These are phyloP conservation scores for Blastobotrys persicus DNA, from an alignment of 1,139 yeast genomes.

Conservation along the genomic window DNA sequence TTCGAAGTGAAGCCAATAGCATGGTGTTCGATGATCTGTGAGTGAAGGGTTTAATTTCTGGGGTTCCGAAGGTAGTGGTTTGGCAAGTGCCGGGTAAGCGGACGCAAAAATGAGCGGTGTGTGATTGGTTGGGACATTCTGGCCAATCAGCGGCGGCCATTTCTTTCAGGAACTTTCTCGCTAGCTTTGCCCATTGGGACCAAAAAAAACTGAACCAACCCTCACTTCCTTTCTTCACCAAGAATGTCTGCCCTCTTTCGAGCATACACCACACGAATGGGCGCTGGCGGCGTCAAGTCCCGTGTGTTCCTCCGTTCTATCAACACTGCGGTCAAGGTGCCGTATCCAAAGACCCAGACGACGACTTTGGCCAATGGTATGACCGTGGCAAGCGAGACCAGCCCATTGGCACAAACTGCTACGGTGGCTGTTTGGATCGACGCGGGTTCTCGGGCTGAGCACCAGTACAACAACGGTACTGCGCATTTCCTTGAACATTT, in stretches of 20 bases:
- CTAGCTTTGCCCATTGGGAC: slow-evolving; percentile 5
- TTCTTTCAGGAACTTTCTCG: not conserved
- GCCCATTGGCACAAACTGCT: slow-evolving; percentile 90
- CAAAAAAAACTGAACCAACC: not conserved
- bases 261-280: slow-evolving; percentile 21
- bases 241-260: slow-evolving; percentile 32
- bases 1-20: slow-evolving; percentile 5
- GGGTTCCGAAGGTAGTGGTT: not conserved
- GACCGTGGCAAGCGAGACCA: slow-evolving; percentile 86
- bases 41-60: slow-evolving; percentile 1
- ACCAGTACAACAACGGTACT: slow-evolving; percentile 79
- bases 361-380: slow-evolving; percentile 77
- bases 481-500: slow-evolving; percentile 96
- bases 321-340: slow-evolving; percentile 29
- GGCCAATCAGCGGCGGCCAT: slow-evolving; percentile 1
- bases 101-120: not conserved
- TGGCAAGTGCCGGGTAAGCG: not conserved
- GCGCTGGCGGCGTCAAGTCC: slow-evolving; percentile 4
- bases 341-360: slow-evolving; percentile 51
- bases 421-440: slow-evolving; percentile 98
- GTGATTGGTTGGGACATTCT: not conserved
- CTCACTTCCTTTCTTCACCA: not conserved
- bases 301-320: slow-evolving; percentile 24
- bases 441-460: slow-evolving; percentile 97
- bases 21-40: not conserved